These are phyloP conservation scores for Datura wrightii DNA, from an alignment of 257 asterid species.

Conservation along the genomic window DNA sequence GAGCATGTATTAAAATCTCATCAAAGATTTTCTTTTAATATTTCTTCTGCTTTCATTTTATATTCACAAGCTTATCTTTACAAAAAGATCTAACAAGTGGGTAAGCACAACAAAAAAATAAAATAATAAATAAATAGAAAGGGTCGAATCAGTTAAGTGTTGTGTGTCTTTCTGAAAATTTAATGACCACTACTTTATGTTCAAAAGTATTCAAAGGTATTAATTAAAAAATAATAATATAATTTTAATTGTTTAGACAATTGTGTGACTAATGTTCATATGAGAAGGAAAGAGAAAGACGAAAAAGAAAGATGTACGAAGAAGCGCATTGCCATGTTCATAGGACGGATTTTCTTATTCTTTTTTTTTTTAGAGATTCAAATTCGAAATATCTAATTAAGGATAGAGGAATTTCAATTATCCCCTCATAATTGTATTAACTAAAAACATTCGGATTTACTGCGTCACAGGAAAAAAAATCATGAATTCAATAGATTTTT, in stretches of 20 bases:
- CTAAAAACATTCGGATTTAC: too few relatives aligned
- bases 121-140: background rate
- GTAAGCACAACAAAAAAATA: background rate
- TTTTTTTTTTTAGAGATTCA: too few relatives aligned
- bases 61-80: background rate
- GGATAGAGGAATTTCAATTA: too few relatives aligned
- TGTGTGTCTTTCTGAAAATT: background rate
- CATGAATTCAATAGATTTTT: too few relatives aligned
- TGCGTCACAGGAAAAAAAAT: too few relatives aligned
- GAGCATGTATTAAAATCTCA: background rate
- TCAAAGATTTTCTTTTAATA: background rate
- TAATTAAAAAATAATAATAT: background rate
- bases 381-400: too few relatives aligned
- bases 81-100: background rate
- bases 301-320: too few relatives aligned
- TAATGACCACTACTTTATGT: background rate
- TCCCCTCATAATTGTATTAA: too few relatives aligned
- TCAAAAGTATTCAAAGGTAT: background rate
- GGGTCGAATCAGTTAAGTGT: background rate
- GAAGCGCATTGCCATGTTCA: background rate
- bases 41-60: background rate
- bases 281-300: too few relatives aligned
- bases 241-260: too few relatives aligned
- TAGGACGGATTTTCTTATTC: too few relatives aligned
- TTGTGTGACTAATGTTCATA: background rate